Evolutionary conservation across 768 basidiomycete species (phyloP), one percentile per base, ranked within the genome.

Genomic region (Candolleomyces eurysporus): DNA sequence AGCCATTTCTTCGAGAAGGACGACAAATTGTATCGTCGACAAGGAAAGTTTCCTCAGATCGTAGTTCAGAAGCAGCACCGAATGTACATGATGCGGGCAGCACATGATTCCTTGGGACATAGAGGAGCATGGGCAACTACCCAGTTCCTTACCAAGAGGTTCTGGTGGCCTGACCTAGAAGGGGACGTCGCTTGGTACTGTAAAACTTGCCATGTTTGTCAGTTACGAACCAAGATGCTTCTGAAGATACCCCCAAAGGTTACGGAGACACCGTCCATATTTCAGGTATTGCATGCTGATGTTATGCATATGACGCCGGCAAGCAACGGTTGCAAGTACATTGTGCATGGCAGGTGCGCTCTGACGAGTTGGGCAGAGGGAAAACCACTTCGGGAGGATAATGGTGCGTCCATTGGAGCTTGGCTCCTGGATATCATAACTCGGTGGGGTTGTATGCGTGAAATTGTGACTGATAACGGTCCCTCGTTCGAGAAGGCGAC

Each of bases 381-480:
- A 2, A 52, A 65, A 39, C 58, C 68, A 0, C 19, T 72, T 0
- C 60, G 57, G 55, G 59, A 63, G 2, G 68, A 73, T 26, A 69
- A 52, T 17, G 69, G 61, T 0, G 55, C 52, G 13, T 54, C 64
- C 0, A 63, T 76, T 11, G 70, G 62, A 0, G 52, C 58, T 3
- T 76, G 68, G 67, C 39, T 73, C 0, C 69, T 68, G 9, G 72
- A 78, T 11, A 69, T 77, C 4, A 63, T 76, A 0, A 74, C 71
- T 51, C 36, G 71, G 31, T 82, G 79, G 79, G 80, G 78, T 3
- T 68, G 72, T 17, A 19, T 79, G 0, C 19, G 13, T 0, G 67
- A 75, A 22, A 76, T 82, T 19, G 71, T 81, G 0, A 79, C 75
- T 0, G 80, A 83, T 61, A 83, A 83, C 52, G 69, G 71, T 0